These are phyloP conservation scores for Aspergillus sclerotiicarbonarius DNA, from an alignment of 495 filamentous ascomycete species.

Conservation along the genomic window DNA sequence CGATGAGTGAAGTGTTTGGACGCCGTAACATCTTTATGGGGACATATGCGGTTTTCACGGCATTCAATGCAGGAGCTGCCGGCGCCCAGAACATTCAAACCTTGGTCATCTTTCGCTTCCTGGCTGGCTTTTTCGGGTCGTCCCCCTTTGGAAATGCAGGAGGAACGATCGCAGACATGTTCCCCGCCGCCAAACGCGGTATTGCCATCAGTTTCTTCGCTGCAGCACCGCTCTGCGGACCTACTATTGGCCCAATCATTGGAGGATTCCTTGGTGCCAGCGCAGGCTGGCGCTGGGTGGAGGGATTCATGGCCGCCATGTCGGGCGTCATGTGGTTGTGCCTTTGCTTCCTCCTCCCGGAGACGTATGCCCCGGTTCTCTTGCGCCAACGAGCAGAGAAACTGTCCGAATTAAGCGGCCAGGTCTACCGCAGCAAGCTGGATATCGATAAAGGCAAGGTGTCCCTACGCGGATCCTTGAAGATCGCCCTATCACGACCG, in stretches of 20 bases:
- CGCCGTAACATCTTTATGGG: not conserved
- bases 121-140: conserved; percentile 58
- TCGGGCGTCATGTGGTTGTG: conserved; percentile 1
- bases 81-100: conserved; percentile 53
- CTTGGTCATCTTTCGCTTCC: conserved; percentile 60
- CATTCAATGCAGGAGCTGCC: conserved; percentile 43
- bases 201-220: conserved; percentile 5
- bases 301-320: conserved; percentile 2
- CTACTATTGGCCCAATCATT: not conserved
- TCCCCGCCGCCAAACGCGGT: conserved; percentile 1
- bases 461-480: not conserved
- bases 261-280: not conserved
- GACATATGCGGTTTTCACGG: conserved; percentile 1
- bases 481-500: conserved; percentile 2
- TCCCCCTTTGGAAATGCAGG: conserved; percentile 1
- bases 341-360: not conserved
- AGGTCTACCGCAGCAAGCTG: conserved; percentile 1
- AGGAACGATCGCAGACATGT: conserved; percentile 3
- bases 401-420: not conserved
- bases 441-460: not conserved
- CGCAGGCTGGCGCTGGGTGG: conserved; percentile 4
- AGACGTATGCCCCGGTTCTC: conserved; percentile 4
- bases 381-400: not conserved
- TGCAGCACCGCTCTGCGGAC: not conserved
- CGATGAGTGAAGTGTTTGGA: conserved; percentile 4